Evolutionary conservation across 768 basidiomycete genomes (phyloP).

Genomic region (Epithele typhae): DNA sequence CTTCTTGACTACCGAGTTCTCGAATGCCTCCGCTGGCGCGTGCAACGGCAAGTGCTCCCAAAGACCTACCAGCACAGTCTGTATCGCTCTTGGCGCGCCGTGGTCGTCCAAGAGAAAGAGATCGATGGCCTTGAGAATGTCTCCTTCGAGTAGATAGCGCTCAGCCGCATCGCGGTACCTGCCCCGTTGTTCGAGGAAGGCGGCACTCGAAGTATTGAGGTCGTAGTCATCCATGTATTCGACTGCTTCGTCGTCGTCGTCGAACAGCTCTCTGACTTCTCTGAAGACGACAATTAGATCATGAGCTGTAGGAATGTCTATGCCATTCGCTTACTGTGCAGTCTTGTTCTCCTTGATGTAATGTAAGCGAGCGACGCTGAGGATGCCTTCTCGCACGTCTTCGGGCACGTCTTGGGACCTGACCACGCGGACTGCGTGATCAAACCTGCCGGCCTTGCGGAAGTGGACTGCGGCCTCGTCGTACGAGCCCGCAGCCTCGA

Average conservation of each 20-base stretch:
- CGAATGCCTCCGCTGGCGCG: too few relatives aligned
- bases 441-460: constrained; percentile 46
- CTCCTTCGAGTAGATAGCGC: too few relatives aligned
- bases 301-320: too few relatives aligned
- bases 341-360: constrained; percentile 36
- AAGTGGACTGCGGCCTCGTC: constrained; percentile 42
- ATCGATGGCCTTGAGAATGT: too few relatives aligned
- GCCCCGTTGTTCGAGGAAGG: constrained; percentile 33
- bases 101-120: too few relatives aligned
- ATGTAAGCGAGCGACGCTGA: constrained; percentile 39
- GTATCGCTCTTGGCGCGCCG: too few relatives aligned
- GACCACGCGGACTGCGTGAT: constrained; percentile 49
- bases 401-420: constrained; percentile 30
- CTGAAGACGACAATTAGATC: constrained; percentile 28
- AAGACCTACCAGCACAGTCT: too few relatives aligned
- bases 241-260: constrained; percentile 32
- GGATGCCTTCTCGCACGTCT: constrained; percentile 32
- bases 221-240: constrained; percentile 51
- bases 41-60: too few relatives aligned
- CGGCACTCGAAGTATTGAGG: constrained; percentile 44
- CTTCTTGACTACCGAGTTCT: too few relatives aligned
- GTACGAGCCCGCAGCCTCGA: constrained; percentile 38
- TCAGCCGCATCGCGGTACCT: too few relatives aligned
- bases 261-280: constrained; percentile 34
- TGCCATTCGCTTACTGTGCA: constrained; percentile 19